A percentile compares a stretch with the other conserved stretches of the same genome.
Conservation (phyloP, 306 rosid genomes). For the Prunus armeniaca region DNA sequence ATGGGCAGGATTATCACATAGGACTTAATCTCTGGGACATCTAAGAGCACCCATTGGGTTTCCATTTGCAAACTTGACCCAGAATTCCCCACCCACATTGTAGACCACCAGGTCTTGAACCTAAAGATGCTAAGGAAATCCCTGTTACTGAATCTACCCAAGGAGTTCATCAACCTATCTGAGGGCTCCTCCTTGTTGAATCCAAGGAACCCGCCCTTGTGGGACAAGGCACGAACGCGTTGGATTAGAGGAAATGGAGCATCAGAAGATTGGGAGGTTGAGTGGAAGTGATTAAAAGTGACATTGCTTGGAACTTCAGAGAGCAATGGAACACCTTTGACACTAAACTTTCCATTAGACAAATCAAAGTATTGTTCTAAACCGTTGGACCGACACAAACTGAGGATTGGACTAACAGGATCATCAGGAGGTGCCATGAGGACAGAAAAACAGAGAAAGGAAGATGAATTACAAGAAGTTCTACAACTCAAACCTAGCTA, state of each 20-base stretch:
- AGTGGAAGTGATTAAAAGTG: constrained; percentile 53
- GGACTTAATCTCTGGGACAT: constrained; percentile 63
- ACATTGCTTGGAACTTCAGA: constrained; percentile 65
- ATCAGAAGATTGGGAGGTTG: constrained; percentile 36
- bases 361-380: constrained; percentile 39
- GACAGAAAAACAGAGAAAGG: constrained; percentile 6
- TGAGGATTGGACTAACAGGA: constrained; percentile 17
- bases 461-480: background rate
- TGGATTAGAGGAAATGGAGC: constrained; percentile 56
- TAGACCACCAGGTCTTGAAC: constrained; percentile 98
- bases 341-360: constrained; percentile 43
- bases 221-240: constrained; percentile 43
- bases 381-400: constrained; percentile 10
- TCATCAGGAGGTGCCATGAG: constrained; percentile 70
- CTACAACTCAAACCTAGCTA: background rate
- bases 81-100: constrained; percentile 84
- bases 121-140: constrained; percentile 68
- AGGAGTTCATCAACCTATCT: constrained; percentile 53
- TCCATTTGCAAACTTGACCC: constrained; percentile 85
- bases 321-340: constrained; percentile 54
- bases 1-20: constrained; percentile 61
- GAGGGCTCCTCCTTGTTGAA: constrained; percentile 46
- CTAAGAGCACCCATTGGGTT: constrained; percentile 76
- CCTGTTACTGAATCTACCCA: constrained; percentile 55
- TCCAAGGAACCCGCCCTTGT: constrained; percentile 79